These are phyloP conservation scores for Aspergillus incahuasiensis DNA, from an alignment of 495 filamentous ascomycete genomes.

Conservation along the genomic window DNA sequence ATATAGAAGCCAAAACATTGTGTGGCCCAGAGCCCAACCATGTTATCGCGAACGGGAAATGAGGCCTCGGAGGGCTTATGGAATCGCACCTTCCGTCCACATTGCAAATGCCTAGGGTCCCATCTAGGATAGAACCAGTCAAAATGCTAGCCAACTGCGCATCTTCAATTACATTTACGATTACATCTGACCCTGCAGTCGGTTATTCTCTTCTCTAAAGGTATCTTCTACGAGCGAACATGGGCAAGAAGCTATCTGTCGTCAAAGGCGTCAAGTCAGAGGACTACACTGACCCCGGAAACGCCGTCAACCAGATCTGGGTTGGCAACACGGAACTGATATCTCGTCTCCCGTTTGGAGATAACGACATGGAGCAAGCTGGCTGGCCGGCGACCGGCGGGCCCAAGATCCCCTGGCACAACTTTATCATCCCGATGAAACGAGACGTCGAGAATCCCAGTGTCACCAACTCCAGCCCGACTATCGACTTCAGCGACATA, in stretches of 20 bases:
- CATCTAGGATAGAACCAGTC: too few relatives aligned
- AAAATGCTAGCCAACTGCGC: background rate
- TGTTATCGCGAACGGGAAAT: too few relatives aligned
- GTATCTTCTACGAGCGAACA: background rate
- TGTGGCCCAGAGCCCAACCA: too few relatives aligned
- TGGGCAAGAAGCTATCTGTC: conserved; percentile 35
- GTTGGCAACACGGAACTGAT: conserved; percentile 31
- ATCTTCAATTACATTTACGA: too few relatives aligned
- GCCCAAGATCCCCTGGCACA: conserved; percentile 40
- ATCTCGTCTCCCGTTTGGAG: conserved; percentile 36
- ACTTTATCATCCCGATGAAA: conserved; percentile 39
- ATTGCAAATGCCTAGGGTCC: background rate
- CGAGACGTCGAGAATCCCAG: conserved; percentile 7
- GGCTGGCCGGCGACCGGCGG: conserved; percentile 27
- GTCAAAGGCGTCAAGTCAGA: conserved; percentile 31
- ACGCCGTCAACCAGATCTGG: conserved; percentile 41
- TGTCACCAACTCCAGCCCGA: background rate
- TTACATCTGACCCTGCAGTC: background rate
- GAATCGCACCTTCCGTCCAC: background rate
- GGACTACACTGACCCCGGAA: conserved; percentile 30
- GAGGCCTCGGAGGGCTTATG: too few relatives aligned
- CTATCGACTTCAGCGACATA: background rate
- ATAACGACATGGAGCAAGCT: conserved; percentile 33
- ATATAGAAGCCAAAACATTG: too few relatives aligned
- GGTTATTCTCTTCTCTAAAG: too few relatives aligned